These are phyloP conservation scores for Umbelopsis sp. DNA, from an alignment of 192 early-diverging fungal genomes.

Conservation along the genomic window DNA sequence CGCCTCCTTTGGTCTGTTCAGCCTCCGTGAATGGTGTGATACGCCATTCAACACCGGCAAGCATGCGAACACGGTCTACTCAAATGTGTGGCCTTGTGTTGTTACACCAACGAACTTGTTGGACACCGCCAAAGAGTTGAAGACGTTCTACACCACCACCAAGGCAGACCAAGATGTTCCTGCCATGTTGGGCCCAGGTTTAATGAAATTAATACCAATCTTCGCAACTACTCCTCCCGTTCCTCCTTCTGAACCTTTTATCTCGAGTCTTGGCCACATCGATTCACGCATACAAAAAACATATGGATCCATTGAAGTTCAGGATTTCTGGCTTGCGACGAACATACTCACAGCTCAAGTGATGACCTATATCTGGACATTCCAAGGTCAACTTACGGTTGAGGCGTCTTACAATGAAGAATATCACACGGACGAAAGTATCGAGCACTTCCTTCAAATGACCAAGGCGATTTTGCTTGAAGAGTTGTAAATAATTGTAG, in stretches of 20 bases:
- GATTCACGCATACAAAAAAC: neutral
- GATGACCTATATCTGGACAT: neutral
- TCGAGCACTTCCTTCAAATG: neutral
- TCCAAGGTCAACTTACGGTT: neutral
- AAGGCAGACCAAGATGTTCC: neutral
- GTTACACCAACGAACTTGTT: neutral
- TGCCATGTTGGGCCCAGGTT: neutral
- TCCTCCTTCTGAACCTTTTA: neutral
- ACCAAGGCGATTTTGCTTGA: neutral
- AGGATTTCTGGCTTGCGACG: neutral
- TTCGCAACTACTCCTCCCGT: neutral
- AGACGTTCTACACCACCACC: neutral
- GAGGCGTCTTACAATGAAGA: neutral
- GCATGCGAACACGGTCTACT: neutral
- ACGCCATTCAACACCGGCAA: no score
- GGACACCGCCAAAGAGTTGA: neutral
- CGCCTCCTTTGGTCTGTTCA: neutral
- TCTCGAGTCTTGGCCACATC: neutral
- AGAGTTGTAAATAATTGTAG: neutral
- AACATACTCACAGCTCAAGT: neutral
- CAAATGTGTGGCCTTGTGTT: neutral
- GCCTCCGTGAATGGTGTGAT: neutral
- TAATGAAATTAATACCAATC: no score
- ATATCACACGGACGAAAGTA: neutral
- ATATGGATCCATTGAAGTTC: neutral